Conservation (phyloP, 768 basidiomycete genomes). For the Inosperma sp. region DNA sequence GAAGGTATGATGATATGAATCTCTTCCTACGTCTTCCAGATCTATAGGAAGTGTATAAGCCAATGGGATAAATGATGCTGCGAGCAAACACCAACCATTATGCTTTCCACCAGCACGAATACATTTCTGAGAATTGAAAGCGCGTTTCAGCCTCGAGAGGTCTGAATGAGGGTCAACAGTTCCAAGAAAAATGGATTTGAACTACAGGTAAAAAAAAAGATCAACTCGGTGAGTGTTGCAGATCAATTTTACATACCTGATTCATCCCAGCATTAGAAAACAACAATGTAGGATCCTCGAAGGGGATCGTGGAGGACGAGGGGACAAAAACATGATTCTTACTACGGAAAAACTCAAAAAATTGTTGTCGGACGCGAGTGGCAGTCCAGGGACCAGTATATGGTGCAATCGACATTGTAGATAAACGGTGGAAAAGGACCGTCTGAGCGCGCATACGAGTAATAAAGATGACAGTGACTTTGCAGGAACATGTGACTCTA, state of each 20-base stretch:
- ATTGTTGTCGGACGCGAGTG: conserved; percentile 77
- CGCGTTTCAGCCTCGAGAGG: conserved; percentile 84
- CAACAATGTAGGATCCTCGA: conserved; percentile 94
- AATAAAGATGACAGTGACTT: background rate
- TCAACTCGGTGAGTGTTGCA: background rate
- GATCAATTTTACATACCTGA: conserved; percentile 45
- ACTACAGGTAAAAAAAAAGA: conserved; percentile 44
- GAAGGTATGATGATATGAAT: conserved; percentile 96
- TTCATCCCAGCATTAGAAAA: conserved; percentile 99
- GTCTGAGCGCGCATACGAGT: conserved; percentile 3
- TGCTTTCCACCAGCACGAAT: conserved; percentile 99
- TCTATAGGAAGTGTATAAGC: conserved; percentile 44
- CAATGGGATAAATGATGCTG: background rate
- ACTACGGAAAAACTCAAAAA: conserved; percentile 82
- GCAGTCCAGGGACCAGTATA: conserved; percentile 68
- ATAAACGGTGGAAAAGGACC: conserved; percentile 17
- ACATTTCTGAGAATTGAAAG: conserved; percentile 96
- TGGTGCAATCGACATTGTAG: conserved; percentile 34
- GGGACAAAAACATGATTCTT: conserved; percentile 85
- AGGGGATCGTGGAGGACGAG: conserved; percentile 90
- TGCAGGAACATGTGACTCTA: conserved; percentile 9
- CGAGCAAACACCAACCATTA: conserved; percentile 56
- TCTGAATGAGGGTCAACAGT: conserved; percentile 95
- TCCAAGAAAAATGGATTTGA: conserved; percentile 96
- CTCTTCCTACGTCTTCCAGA: conserved; percentile 97